Evolutionary conservation across 805 yeast genomes (phyloP).

Genomic region (Ogataea methanolica): DNA sequence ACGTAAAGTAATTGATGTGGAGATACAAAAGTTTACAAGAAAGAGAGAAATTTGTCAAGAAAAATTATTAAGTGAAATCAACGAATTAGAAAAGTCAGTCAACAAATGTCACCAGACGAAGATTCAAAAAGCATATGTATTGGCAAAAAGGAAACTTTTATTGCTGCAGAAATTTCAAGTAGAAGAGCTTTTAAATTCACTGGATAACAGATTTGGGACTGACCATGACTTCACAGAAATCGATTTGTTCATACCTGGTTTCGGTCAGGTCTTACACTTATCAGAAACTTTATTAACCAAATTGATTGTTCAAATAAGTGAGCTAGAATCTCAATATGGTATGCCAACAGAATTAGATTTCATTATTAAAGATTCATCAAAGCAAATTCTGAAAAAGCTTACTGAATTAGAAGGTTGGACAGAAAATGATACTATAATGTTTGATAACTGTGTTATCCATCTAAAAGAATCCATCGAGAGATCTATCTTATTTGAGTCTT

Average conservation of each 20-base stretch:
- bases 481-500: constrained; percentile 52
- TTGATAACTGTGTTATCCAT: constrained; percentile 36
- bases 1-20: constrained; percentile 34
- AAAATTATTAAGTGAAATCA: constrained; percentile 38
- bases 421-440: constrained; percentile 36
- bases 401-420: constrained; percentile 56
- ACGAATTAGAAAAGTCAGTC: constrained; percentile 36
- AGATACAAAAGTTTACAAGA: constrained; percentile 31
- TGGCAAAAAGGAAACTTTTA: constrained; percentile 41
- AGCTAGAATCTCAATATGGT: constrained; percentile 46
- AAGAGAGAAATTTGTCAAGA: constrained; percentile 36
- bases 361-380: constrained; percentile 41
- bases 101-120: constrained; percentile 40
- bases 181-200: constrained; percentile 32
- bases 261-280: constrained; percentile 10
- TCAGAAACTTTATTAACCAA: constrained; percentile 28
- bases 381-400: constrained; percentile 41
- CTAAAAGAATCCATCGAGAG: constrained; percentile 46
- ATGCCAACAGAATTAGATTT: constrained; percentile 49
- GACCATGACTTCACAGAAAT: constrained; percentile 9
- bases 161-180: constrained; percentile 19
- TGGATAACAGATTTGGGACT: constrained; percentile 26
- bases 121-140: constrained; percentile 36
- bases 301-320: constrained; percentile 40
- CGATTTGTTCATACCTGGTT: constrained; percentile 15